Evolutionary conservation across 2,329 filamentous ascomycete genomes (phyloP).

Genomic region (Phaeoacremonium minimum): DNA sequence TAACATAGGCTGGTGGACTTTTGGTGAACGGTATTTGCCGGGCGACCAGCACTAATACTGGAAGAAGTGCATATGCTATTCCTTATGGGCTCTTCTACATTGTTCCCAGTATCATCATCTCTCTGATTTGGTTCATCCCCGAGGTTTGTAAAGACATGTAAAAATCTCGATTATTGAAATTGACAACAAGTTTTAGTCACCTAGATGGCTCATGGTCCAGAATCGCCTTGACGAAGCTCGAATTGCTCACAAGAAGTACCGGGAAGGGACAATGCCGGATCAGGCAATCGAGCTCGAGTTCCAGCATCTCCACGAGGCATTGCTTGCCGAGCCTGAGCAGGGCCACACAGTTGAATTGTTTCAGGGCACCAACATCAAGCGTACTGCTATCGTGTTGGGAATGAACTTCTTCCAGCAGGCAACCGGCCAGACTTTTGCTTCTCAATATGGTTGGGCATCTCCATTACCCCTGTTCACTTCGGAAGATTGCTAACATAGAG

Average conservation of each 20-base stretch:
- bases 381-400: conserved; percentile 17
- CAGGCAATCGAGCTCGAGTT: conserved; percentile 5
- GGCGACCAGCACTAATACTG: conserved; percentile 19
- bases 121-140: conserved; percentile 21
- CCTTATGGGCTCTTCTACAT: conserved; percentile 25
- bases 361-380: conserved; percentile 14
- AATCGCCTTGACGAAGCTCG: conserved; percentile 13
- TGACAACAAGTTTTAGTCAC: conserved; percentile 11
- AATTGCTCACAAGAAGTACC: conserved; percentile 9
- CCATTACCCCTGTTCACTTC: background rate
- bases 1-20: conserved; percentile 7
- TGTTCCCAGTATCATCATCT: conserved; percentile 20
- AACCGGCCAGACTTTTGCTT: conserved; percentile 22
- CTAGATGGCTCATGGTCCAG: conserved; percentile 17
- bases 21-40: conserved; percentile 18
- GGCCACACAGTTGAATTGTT: conserved; percentile 9
- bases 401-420: conserved; percentile 24
- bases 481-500: background rate
- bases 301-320: conserved; percentile 1
- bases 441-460: conserved; percentile 14
- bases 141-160: too few species aligned
- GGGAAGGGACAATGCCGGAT: conserved; percentile 4
- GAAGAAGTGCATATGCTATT: conserved; percentile 23
- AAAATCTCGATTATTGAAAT: too few species aligned
- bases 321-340: conserved; percentile 5